phyloP scores from a whole-genome alignment of 169 alveolate genomes.

The Eimeria mitis region DNA sequence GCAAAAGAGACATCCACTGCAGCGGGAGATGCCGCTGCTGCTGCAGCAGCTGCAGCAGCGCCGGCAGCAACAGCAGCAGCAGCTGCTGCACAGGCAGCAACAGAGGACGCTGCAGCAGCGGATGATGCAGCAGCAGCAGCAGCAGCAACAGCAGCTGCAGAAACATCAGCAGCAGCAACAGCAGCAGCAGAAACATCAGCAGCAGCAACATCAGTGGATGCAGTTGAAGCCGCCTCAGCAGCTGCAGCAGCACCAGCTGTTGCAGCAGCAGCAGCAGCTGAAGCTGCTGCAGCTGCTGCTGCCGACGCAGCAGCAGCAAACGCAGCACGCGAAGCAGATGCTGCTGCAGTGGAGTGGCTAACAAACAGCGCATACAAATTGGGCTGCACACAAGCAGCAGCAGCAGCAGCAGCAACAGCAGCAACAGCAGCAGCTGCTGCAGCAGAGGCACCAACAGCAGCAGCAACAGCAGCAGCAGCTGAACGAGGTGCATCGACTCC shows the following conservation, averaged over 20 bases:
- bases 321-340: constrained; percentile 9
- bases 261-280: background rate
- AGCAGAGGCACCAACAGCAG: background rate
- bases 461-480: background rate
- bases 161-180: background rate
- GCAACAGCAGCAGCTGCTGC: constrained; percentile 10
- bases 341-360: constrained; percentile 15
- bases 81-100: background rate
- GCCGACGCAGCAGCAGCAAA: constrained; percentile 3
- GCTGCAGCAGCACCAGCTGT: background rate
- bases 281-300: background rate
- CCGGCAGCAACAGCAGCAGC: background rate
- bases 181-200: background rate
- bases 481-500: background rate
- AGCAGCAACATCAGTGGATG: background rate
- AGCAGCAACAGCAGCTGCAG: background rate
- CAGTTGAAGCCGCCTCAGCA: background rate
- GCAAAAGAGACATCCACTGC: background rate
- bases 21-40: background rate
- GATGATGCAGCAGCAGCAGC: constrained; percentile 7
- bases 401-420: constrained; percentile 12
- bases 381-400: background rate
- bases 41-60: constrained; percentile 34
- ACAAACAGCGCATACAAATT: constrained; percentile 1
- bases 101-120: constrained; percentile 24